Conservation (phyloP, 1,284 basidiomycete genomes). For the Tilletiopsis washingtonensis region DNA sequence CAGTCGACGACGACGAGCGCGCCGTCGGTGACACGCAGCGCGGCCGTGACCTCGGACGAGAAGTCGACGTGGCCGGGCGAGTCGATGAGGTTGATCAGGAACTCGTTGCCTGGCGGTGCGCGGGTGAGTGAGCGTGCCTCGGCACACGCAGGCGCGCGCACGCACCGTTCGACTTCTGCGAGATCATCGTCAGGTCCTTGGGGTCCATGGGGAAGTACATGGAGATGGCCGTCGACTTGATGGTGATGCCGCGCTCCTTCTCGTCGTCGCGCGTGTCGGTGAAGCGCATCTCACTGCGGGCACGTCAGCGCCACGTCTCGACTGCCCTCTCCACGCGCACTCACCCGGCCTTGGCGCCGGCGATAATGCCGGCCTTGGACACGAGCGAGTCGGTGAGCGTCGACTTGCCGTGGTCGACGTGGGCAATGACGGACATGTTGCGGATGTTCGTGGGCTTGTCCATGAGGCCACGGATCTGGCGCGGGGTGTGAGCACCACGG, state of each 20-base stretch:
- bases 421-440: constrained; percentile 72
- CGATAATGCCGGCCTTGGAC: constrained; percentile 99
- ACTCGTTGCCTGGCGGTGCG: constrained; percentile 61
- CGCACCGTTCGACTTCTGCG: constrained; percentile 84
- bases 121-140: background rate
- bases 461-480: constrained; percentile 7
- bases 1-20: constrained; percentile 93
- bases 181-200: constrained; percentile 63
- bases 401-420: constrained; percentile 98
- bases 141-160: constrained; percentile 2
- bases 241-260: constrained; percentile 99
- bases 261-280: constrained; percentile 97
- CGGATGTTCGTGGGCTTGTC: constrained; percentile 68
- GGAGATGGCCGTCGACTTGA: constrained; percentile 99
- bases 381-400: constrained; percentile 98
- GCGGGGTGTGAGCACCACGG: background rate
- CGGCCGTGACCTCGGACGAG: constrained; percentile 98
- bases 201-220: constrained; percentile 98
- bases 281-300: constrained; percentile 71
- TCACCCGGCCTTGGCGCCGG: constrained; percentile 71
- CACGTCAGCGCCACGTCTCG: constrained; percentile 40
- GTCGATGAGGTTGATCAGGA: constrained; percentile 87
- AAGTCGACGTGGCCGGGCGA: constrained; percentile 58
- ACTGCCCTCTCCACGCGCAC: background rate
- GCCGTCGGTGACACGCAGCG: constrained; percentile 96